Evolutionary conservation across 192 early-diverging fungal genomes (phyloP).

Genomic region (Spizellomyces punctatus): DNA sequence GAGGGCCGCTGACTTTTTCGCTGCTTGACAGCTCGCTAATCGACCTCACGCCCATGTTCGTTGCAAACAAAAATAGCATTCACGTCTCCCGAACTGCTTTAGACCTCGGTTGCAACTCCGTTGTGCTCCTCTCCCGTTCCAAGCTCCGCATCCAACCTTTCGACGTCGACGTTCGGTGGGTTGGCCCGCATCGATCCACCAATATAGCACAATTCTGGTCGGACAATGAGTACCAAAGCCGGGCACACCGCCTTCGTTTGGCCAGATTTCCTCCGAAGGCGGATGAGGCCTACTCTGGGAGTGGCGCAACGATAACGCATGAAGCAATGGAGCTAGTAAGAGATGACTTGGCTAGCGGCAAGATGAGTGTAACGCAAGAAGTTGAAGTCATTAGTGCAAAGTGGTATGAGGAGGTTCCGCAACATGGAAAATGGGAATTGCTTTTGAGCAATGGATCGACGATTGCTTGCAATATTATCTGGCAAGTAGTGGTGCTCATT

Average conservation of each 20-base stretch:
- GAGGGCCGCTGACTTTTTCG: no score
- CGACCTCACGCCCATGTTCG: background rate
- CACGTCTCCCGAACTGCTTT: conserved; percentile 10
- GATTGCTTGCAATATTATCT: no score
- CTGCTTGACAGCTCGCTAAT: no score
- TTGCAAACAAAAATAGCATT: no score
- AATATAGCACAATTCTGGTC: conserved; percentile 12
- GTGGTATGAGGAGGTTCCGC: no score
- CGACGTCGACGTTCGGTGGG: background rate
- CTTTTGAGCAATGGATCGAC: no score
- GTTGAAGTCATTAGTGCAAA: background rate
- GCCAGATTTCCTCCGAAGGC: conserved; percentile 2
- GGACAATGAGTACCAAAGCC: background rate
- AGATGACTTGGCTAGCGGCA: conserved; percentile 3
- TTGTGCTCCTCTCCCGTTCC: conserved; percentile 1
- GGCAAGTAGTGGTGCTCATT: no score
- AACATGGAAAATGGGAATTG: no score
- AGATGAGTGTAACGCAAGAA: conserved; percentile 1
- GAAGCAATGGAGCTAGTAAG: background rate
- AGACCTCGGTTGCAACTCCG: conserved; percentile 1
- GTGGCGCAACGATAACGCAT: conserved; percentile 2
- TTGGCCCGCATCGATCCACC: conserved; percentile 5
- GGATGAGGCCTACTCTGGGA: background rate
- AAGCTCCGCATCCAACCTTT: conserved; percentile 8
- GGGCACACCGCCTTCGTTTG: conserved; percentile 2